Evolutionary conservation across 371 early-diverging fungal species (phyloP), one percentile per base, ranked within the genome.

Genomic region (Mucor velutinosus): DNA sequence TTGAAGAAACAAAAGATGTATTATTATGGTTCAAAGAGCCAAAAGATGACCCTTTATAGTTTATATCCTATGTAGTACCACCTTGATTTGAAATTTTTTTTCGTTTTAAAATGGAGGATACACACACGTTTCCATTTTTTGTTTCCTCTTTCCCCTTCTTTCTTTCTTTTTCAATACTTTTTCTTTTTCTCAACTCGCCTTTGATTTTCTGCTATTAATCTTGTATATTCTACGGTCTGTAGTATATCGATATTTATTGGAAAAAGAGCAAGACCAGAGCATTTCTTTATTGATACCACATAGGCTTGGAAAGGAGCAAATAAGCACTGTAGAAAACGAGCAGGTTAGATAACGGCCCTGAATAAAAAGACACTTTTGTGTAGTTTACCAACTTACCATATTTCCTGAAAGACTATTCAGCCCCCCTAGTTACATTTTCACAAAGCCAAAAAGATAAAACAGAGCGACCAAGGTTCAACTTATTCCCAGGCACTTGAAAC

Each of bases 1-100:
- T 84, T 71, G 90, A 90, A 47, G 75, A 86, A 47, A 83, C 84
- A 19, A 78, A 86, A 60, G 76, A 87, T 14, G 21, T 79, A 19
- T 33, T 89, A 30, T 17, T 80, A 33, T 69, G 49, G 60, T 65
- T 73, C 32, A 77, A 78, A 62, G 68, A 79, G 25, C 27, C 27
- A 25, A 21, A 58, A 23, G 15, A 57, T 19, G 21, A 25, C n/a
- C 56, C 39, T 59, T 60, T 65, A 47, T 47, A 53, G 53, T 53
- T 25, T 53, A 53, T 21, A 41, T 45, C 25, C 19, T 58, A 62
- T 53, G 35, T 45, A 23, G 65, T 64, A 64, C 58, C 59, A 69
- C 63, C 58, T 49, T 35, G 37, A 69, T 53, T 53, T 53, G 60
- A 62, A 62, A 47, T 61, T 65, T 55, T 65, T 62, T 32, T 49